Base-by-base conservation (phyloP, 2,329 filamentous ascomycete species). In the Periconia digitata region DNA sequence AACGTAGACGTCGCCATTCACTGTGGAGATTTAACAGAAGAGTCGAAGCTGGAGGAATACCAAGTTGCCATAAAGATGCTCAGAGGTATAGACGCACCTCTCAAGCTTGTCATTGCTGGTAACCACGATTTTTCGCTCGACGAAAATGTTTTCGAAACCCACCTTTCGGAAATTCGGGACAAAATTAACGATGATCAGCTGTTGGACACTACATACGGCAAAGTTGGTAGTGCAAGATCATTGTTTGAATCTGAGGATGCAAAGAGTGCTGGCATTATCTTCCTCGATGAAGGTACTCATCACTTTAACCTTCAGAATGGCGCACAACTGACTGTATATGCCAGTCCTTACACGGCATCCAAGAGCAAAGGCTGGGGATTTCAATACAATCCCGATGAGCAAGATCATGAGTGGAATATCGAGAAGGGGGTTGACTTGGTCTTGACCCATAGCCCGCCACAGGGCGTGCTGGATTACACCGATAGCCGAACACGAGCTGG, bases 41-140 rank as follows among this genome's bases (percentile, higher is more conserved):
- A 71, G 35, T 79, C 79, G 6, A 66, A 68, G 15, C 47, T 71
- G 3, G 36, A 56, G 8, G 75, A 81, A 57, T 77, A 81, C 55
- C 52, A 71, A 16, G 48, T 54, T 6, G 74, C 75, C 3, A 57
- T 82, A 13, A 57, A 72, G 13, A 70, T 77, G 56, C 70, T 84
- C n/a, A 64, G 65, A 7, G 53, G 60, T 0, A 72, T 79, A 29
- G 63, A 77, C 6, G 80, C 80, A 1, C 75, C 78, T 16, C 66
- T 85, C 3, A 85, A 84, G 54, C 67, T 85, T 21, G 74, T 84
- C 32, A 84, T 85, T 44, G 77, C 81, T 0, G 82, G 82, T 0
- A 85, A 85, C 60, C 82, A 85, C 65, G 81, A 85, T 56, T 67
- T 82, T 16, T 78, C 76, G 2, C 72, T 85, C 0, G 80, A 85